Conservation (phyloP, 805 yeast genomes). For the Yamadazyma sp. region DNA sequence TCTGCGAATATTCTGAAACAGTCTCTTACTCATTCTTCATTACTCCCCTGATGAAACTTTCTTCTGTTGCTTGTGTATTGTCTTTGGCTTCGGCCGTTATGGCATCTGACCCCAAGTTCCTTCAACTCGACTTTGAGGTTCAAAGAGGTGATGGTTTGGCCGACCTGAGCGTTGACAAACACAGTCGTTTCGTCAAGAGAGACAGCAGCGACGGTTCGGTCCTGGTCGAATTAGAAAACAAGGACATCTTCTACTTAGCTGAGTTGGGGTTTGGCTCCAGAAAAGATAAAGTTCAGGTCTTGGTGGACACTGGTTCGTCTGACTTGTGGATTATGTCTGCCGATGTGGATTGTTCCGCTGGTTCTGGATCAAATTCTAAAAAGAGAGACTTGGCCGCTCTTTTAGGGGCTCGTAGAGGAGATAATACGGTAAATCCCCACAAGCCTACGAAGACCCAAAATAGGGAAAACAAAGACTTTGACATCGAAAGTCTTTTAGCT, state of each 20-base stretch:
- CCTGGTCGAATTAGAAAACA: constrained; percentile 2
- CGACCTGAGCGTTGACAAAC: constrained; percentile 6
- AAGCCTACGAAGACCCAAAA: constrained; percentile 1
- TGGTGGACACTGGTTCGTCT: constrained; percentile 44
- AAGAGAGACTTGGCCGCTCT: constrained; percentile 2
- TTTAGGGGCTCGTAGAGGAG: constrained; percentile 4
- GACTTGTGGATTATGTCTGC: constrained; percentile 43
- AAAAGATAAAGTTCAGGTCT: constrained; percentile 27
- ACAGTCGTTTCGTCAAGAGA: constrained; percentile 12
- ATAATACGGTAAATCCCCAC: not conserved
- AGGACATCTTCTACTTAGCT: constrained; percentile 5
- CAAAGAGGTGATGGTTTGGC: constrained; percentile 12
- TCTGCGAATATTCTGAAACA: constrained; percentile 1
- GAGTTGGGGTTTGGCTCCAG: constrained; percentile 25
- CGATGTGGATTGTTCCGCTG: constrained; percentile 7
- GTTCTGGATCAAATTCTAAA: not conserved
- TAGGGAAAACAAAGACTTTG: not conserved
- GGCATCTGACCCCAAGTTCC: constrained; percentile 4
- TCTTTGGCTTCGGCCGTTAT: constrained; percentile 1
- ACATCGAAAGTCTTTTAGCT: not conserved
- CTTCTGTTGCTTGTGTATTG: not conserved
- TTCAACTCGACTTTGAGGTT: constrained; percentile 12
- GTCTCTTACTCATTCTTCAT: not conserved
- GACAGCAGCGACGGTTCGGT: constrained; percentile 2
- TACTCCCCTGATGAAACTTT: not conserved